These are phyloP conservation scores for Plenodomus tracheiphilus DNA, from an alignment of 2,329 filamentous ascomycete genomes.

Conservation along the genomic window DNA sequence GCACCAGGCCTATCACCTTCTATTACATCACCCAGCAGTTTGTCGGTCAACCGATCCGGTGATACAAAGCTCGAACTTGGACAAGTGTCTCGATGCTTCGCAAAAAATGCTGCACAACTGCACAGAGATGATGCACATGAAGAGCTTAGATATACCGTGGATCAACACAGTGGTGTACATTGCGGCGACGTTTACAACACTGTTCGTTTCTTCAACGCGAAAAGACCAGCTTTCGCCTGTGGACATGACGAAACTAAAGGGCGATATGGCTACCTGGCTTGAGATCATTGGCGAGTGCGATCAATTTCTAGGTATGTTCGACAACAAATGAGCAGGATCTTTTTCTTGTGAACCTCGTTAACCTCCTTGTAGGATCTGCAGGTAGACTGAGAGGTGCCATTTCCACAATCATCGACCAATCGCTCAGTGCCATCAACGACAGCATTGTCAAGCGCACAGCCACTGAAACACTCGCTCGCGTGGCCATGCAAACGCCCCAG, in stretches of 20 bases:
- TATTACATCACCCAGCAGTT: slow-evolving; percentile 58
- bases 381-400: slow-evolving; percentile 53
- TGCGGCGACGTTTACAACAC: slow-evolving; percentile 71
- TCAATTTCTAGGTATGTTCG: slow-evolving; percentile 64
- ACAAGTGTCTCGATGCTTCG: slow-evolving; percentile 67
- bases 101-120: slow-evolving; percentile 66
- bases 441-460: slow-evolving; percentile 50
- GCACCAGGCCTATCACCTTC: slow-evolving; percentile 54
- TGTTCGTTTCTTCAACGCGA: slow-evolving; percentile 71
- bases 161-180: slow-evolving; percentile 73
- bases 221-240: slow-evolving; percentile 61
- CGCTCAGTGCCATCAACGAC: slow-evolving; percentile 52
- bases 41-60: slow-evolving; percentile 59
- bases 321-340: too few species aligned
- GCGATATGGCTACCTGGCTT: slow-evolving; percentile 72
- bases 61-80: slow-evolving; percentile 59
- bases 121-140: slow-evolving; percentile 62
- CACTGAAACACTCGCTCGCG: slow-evolving; percentile 48
- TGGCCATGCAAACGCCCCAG: slow-evolving; percentile 36
- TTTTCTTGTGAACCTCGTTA: neutral
- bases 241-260: slow-evolving; percentile 63
- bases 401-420: slow-evolving; percentile 53
- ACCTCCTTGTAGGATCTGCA: slow-evolving; percentile 48
- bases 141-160: slow-evolving; percentile 77
- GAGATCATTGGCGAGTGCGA: slow-evolving; percentile 69